Evolutionary conservation across 2,329 filamentous ascomycete genomes (phyloP), one percentile per base, ranked within the genome.

Genomic region (Cryphonectria parasitica): DNA sequence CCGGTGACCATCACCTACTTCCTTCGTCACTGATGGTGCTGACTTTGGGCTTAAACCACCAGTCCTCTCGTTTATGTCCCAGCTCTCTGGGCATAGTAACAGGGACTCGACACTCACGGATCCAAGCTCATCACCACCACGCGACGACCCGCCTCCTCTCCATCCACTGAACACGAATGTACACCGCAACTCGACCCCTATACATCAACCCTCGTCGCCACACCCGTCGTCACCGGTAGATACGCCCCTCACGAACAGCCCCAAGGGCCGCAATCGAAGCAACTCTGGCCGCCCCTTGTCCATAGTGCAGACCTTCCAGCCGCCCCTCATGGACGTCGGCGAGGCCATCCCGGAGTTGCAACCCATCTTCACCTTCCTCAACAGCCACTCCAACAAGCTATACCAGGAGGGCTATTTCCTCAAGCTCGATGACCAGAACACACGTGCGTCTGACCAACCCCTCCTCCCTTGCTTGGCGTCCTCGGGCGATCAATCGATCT

Each of bases 351-450:
- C 96, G 52, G 96, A 99, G 85, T 86, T 99, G 73, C 92, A 94
- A 82, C 95, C 95, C 74, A 95, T 98, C 77, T 98, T 98, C 81
- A 93, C 89, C 72, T 96, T 94, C 78, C 87, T 99, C 74, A 98
- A 97, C 82, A 96, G 92, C 81, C 96, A 99, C 80, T 91, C 90
- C 70, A 98, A 98, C 81, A 98, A 98, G 83, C 85, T 98, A 69
- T 99, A 98, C 80, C 95, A 98, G 76, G 96, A 99, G 82, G 96
- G 96, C 52, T 99, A 98, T 78, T 98, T 99, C 75, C 83, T 99
- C 76, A 99, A 98, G 82, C 85, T 99, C 64, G 95, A 98, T 80
- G 96, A 99, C 80, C 90, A 97, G 75, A 97, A 98, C 78, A 91
- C 90, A 69, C 91, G 95, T 97, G 88, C 76, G 93, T 88, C 71